phyloP scores from a whole-genome alignment of 305 asterid species.

The Fraxinus ornus region DNA sequence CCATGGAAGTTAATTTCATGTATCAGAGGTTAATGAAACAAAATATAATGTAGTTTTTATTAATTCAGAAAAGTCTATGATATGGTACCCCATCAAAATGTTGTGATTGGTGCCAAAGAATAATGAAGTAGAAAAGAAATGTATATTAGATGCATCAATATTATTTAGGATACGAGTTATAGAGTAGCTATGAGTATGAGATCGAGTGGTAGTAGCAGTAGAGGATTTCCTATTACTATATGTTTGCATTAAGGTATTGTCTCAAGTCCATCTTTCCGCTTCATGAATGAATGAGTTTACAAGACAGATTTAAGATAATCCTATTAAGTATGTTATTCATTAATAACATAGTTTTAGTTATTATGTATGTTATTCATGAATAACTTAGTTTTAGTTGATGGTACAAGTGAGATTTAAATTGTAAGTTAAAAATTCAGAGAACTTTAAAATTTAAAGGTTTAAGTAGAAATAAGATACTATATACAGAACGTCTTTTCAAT shows the following conservation, averaged over 20 bases:
- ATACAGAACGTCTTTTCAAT: not conserved
- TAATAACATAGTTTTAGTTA: too few species aligned
- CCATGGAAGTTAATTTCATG: not conserved
- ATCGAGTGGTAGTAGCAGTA: not conserved
- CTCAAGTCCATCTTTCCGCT: not conserved
- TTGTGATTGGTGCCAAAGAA: not conserved
- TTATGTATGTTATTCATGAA: not conserved
- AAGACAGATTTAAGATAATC: not conserved
- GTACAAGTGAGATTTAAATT: not conserved
- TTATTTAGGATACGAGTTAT: not conserved
- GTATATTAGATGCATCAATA: not conserved
- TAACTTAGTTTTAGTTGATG: not conserved
- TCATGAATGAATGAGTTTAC: not conserved
- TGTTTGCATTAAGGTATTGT: not conserved
- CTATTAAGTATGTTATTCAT: not conserved
- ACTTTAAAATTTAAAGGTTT: not conserved
- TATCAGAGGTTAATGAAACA: not conserved
- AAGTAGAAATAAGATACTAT: not conserved
- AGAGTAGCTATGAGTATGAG: not conserved
- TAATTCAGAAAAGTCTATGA: not conserved
- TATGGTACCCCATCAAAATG: not conserved
- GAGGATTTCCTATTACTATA: not conserved
- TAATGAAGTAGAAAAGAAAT: not conserved
- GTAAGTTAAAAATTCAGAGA: not conserved
- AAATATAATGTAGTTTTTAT: not conserved